phyloP scores from a whole-genome alignment of 345 rosid species.

The Dimocarpus longan region DNA sequence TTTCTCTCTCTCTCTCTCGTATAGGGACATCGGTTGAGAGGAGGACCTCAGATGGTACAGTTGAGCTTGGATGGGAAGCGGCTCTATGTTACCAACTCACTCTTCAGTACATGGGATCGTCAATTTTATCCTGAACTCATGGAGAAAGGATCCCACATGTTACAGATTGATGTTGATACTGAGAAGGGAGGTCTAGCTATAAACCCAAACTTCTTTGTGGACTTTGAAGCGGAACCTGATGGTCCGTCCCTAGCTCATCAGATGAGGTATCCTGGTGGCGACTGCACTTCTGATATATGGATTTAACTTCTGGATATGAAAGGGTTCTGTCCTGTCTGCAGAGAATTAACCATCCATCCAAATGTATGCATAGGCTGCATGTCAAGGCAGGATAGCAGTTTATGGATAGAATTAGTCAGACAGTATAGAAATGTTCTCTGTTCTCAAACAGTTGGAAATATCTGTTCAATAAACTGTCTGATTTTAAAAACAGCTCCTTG shows the following conservation, averaged over 20 bases:
- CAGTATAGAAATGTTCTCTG: no score
- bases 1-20: neutral
- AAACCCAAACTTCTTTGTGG: conserved; percentile 74
- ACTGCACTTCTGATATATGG: conserved; percentile 97
- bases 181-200: conserved; percentile 69
- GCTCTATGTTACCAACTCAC: conserved; percentile 86
- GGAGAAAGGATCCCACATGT: conserved; percentile 85
- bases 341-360: neutral
- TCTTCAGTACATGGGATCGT: conserved; percentile 79
- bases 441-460: no score
- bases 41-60: conserved; percentile 94
- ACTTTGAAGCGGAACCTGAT: conserved; percentile 78
- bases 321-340: neutral
- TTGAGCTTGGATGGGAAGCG: conserved; percentile 92
- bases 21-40: conserved; percentile 72
- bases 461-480: no score
- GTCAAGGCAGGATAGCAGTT: neutral
- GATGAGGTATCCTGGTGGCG: conserved; percentile 97
- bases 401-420: no score
- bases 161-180: conserved; percentile 78
- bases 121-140: conserved; percentile 78
- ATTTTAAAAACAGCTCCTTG: no score
- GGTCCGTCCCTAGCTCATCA: conserved; percentile 93
- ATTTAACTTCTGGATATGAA: conserved; percentile 27
- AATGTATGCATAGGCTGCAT: neutral